These are phyloP conservation scores for Alternaria infectoria DNA, from an alignment of 2,329 filamentous ascomycete species.

Conservation along the genomic window DNA sequence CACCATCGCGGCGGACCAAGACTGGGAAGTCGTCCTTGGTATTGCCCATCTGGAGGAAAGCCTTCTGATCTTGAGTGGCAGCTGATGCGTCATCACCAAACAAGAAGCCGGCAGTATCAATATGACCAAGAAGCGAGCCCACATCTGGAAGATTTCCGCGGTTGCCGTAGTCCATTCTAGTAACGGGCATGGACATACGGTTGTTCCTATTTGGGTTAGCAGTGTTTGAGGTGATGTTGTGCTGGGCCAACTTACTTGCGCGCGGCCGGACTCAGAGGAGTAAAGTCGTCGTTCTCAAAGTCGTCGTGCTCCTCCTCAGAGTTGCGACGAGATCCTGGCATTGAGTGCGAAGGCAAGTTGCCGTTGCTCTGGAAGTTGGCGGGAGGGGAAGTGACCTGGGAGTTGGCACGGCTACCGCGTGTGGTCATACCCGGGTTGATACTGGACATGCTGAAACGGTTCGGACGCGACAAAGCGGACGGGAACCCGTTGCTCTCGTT, in stretches of 20 bases:
- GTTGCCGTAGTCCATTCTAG: conserved; percentile 69
- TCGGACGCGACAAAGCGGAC: conserved; percentile 80
- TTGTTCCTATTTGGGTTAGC: conserved; percentile 66
- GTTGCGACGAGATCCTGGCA: conserved; percentile 85
- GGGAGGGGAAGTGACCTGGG: conserved; percentile 80
- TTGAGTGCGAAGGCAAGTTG: conserved; percentile 78
- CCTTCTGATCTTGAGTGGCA: conserved; percentile 70
- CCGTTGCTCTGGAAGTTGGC: conserved; percentile 59
- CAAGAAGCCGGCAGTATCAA: conserved; percentile 83
- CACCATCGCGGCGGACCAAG: conserved; percentile 69
- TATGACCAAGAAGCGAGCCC: conserved; percentile 70
- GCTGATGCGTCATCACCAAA: conserved; percentile 70
- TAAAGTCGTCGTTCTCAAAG: conserved; percentile 75
- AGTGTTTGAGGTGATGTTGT: conserved; percentile 6
- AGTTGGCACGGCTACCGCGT: conserved; percentile 76
- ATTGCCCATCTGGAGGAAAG: conserved; percentile 72
- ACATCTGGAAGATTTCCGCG: conserved; percentile 58
- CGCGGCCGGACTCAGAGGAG: conserved; percentile 40
- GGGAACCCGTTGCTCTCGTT: conserved; percentile 79
- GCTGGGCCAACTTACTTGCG: conserved; percentile 43
- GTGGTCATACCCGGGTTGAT: conserved; percentile 67
- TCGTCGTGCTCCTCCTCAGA: conserved; percentile 86
- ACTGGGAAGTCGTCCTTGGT: conserved; percentile 89
- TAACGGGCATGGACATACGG: conserved; percentile 93
- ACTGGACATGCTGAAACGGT: conserved; percentile 88